Evolutionary conservation across 306 rosid species (phyloP), one percentile per base, ranked within the genome.

Genomic region (Calophaca sinica): DNA sequence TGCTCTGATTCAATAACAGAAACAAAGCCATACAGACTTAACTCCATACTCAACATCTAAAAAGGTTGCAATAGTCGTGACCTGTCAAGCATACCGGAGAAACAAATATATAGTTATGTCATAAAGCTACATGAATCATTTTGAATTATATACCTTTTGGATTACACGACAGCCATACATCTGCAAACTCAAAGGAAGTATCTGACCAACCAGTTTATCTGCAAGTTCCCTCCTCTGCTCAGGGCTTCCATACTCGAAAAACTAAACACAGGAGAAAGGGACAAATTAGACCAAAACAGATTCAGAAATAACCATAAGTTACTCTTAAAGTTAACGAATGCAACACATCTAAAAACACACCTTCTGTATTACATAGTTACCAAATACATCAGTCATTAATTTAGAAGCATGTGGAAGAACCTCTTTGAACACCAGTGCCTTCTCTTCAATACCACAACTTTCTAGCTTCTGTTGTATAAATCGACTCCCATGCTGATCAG

Each of bases 401-500:
- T 74, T 74, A 44, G 86, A 68, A 39, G 89, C 84, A 68, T 80
- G 86, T 54, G 89, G 89, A 41, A 85, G 83, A 79, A 85, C 82
- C 69, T 85, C 89, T 57, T 82, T 79, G 82, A 85, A 85, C 76
- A 85, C 89, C 68, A 77, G 58, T 7, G 79, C 84, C 76, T 85
- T 85, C 76, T 85, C 89, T 72, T 82, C 84, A 49, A 41, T 52
- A 49, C 71, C 64, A 29, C 80, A 74, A n/a, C 6, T 74, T 84
- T 85, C 89, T 83, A 85, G 76, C 83, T 85, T 85, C 70, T 82
- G 89, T 77, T 85, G 89, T 62, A 85, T 85, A 72, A 85, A 85
- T 58, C 89, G 89, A 70, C 89, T 85, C 62, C 89, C 89, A 68
- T 85, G 86, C 70, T 85, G 89, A 82, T 85, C 89, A 80, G 89